Evolutionary conservation across 2,329 filamentous ascomycete genomes (phyloP).

Genomic region (Xylariaceae sp.): DNA sequence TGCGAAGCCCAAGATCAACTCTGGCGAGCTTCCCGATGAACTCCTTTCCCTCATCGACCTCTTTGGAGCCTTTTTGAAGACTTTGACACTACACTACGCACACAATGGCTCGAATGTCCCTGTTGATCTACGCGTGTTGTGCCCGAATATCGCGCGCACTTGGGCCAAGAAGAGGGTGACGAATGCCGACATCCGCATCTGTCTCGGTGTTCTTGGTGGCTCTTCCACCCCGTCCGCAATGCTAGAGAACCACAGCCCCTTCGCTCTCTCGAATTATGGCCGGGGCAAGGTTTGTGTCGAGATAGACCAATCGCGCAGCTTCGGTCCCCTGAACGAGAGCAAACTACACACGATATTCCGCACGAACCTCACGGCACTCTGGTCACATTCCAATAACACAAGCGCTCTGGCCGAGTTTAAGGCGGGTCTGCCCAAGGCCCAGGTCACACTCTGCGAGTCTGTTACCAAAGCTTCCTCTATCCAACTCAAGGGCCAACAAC

Average conservation of each 20-base stretch:
- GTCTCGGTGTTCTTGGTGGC: constrained; percentile 59
- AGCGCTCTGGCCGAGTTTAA: constrained; percentile 47
- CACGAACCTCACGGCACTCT: constrained; percentile 45
- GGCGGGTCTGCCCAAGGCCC: constrained; percentile 50
- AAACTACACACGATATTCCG: constrained; percentile 53
- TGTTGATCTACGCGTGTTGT: constrained; percentile 58
- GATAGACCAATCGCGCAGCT: constrained; percentile 38
- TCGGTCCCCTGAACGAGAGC: constrained; percentile 45
- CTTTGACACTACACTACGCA: constrained; percentile 63
- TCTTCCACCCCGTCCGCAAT: no score
- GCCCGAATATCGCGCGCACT: constrained; percentile 59
- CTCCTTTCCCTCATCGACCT: constrained; percentile 59
- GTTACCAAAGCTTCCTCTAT: constrained; percentile 52
- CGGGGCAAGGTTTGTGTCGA: constrained; percentile 54
- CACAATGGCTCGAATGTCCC: constrained; percentile 63
- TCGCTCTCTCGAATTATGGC: constrained; percentile 38
- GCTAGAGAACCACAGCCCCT: constrained; percentile 19
- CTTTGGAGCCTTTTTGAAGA: constrained; percentile 64
- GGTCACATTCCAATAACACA: constrained; percentile 32
- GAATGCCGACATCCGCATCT: constrained; percentile 61
- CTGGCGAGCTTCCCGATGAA: constrained; percentile 43
- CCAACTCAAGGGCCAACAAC: constrained; percentile 62
- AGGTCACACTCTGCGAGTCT: constrained; percentile 49
- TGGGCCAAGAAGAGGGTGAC: constrained; percentile 71
- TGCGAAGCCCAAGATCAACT: constrained; percentile 20